Conservation (phyloP, 306 rosid genomes). For the Gastrolobium bilobum region DNA sequence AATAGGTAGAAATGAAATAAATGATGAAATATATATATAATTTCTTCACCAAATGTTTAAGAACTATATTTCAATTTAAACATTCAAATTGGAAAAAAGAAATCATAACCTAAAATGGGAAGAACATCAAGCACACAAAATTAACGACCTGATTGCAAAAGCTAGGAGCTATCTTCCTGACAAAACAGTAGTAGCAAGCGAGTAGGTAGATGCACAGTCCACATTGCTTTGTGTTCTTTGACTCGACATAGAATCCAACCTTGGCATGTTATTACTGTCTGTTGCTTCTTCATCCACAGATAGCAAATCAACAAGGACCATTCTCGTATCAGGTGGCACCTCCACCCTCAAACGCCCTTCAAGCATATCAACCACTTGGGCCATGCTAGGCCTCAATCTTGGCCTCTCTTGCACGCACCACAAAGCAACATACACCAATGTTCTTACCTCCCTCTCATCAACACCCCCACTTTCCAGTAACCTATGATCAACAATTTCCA, state of each 20-base stretch:
- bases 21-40: neutral
- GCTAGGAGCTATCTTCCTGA: slow-evolving; percentile 54
- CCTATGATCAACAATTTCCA: slow-evolving; percentile 77
- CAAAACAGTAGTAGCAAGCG: slow-evolving; percentile 60
- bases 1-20: neutral
- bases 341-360: slow-evolving; percentile 69
- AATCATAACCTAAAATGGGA: neutral
- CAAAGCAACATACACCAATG: slow-evolving; percentile 66
- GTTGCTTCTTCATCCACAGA: slow-evolving; percentile 52
- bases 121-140: neutral
- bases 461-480: slow-evolving; percentile 54
- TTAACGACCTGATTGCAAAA: neutral
- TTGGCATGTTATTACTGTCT: slow-evolving; percentile 2
- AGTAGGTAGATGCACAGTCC: slow-evolving; percentile 49
- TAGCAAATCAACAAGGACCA: slow-evolving; percentile 68
- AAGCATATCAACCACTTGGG: slow-evolving; percentile 76
- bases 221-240: slow-evolving; percentile 25
- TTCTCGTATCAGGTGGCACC: slow-evolving; percentile 73
- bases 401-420: slow-evolving; percentile 91
- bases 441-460: slow-evolving; percentile 66
- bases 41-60: neutral
- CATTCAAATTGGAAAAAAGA: neutral
- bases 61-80: neutral
- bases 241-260: slow-evolving; percentile 43
- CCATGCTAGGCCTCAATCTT: slow-evolving; percentile 71